Conservation (phyloP, 2,329 filamentous ascomycete species). For the Xylariales sp. region DNA sequence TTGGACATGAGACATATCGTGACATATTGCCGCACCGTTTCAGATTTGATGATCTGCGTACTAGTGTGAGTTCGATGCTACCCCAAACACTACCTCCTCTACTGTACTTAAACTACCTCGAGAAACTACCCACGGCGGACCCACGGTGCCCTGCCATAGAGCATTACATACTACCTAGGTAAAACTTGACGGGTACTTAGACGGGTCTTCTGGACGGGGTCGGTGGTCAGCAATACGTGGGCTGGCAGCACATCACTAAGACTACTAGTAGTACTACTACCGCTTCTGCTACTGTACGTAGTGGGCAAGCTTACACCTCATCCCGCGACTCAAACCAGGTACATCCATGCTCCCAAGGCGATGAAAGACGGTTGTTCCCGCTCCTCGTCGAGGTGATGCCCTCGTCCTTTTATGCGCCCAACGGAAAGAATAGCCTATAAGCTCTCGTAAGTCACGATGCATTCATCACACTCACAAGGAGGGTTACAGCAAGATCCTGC, state of each 20-base stretch:
- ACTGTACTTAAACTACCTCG: too few relatives aligned
- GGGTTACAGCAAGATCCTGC: conserved; percentile 30
- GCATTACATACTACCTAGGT: neutral
- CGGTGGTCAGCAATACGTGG: conserved; percentile 33
- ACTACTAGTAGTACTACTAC: too few relatives aligned
- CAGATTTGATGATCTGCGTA: conserved; percentile 25
- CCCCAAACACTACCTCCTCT: neutral
- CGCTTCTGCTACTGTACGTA: too few relatives aligned
- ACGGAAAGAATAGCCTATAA: conserved; percentile 13
- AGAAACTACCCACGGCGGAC: too few relatives aligned
- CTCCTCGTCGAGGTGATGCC: conserved; percentile 16
- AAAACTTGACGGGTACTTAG: neutral
- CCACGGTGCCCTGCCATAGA: too few relatives aligned
- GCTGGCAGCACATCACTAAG: neutral
- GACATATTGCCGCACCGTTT: conserved; percentile 31
- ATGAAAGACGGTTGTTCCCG: conserved; percentile 31
- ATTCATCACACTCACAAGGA: conserved; percentile 21
- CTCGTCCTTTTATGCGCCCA: conserved; percentile 13
- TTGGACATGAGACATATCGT: conserved; percentile 11
- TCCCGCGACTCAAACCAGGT: conserved; percentile 26
- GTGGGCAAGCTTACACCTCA: conserved; percentile 25
- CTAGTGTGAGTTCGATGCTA: conserved; percentile 8
- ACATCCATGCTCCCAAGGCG: conserved; percentile 25
- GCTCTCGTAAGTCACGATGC: conserved; percentile 7
- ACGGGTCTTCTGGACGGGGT: neutral